Base-by-base conservation (phyloP, 805 yeast species). In the Saccharomycopsis fibuligera region DNA sequence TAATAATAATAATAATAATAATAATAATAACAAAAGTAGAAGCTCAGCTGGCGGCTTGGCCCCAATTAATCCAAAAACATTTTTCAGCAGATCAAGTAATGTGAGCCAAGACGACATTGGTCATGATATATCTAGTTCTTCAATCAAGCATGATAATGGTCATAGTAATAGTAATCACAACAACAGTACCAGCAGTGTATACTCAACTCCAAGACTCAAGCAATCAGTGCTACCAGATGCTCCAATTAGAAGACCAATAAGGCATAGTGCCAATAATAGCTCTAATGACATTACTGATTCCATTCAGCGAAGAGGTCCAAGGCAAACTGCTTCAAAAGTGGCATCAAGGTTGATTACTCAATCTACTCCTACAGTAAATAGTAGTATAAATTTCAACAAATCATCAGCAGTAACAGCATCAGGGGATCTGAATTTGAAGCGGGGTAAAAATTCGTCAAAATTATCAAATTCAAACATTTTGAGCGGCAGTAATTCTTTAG, bases 281-380 rank as follows among this genome's bases (percentile, higher is more conserved):
- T 60, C 62, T 9, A 22, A 12, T 24, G 41, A 44, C 10, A 24
- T 51, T 17, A 49, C 53, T 2, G 65, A 61, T 19, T 48, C 58
- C 2, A 54, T 57, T 31, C 59, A 56, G 47, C 56, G 60, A 44
- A 35, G 14, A 6, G 48, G 48, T 3, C 49, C 62, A 36, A 62
- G 70, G 50, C 58, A 67, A 25, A 66, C 72, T 0, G 68, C 72
- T 37, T 65, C 79, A 0, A 69, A 66, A 50, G 71, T 74, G 9
- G 73, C 77, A 1, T 74, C 79, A 8, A 61, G 79, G 44, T 61
- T 75, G 33, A 68, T 70, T 6, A 64, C 73, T 4, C 76, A 72
- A 36, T 74, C 76, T 2, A 50, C 63, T 3, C 47, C 53, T 12
- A 44, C 54, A 29, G 6, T 16, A 6, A 39, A 30, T 41, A 27